Conservation (phyloP, 495 filamentous ascomycete species). For the Bombardia bombarda region DNA sequence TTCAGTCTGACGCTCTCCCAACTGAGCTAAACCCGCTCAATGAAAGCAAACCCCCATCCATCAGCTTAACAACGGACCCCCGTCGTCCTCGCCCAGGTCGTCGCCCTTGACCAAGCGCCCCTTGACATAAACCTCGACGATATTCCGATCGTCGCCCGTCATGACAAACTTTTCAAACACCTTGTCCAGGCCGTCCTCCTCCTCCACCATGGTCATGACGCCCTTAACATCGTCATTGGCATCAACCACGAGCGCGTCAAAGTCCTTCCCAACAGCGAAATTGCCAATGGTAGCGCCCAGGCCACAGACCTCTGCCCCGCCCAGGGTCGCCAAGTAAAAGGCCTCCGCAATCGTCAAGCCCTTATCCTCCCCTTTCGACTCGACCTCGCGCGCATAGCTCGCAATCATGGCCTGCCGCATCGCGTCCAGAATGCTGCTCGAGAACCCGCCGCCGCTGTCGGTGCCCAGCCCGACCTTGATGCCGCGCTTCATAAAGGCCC, state of each 20-base stretch:
- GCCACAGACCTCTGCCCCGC: conserved; percentile 54
- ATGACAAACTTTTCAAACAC: conserved; percentile 60
- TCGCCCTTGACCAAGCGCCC: conserved; percentile 39
- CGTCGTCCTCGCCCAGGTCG: no score
- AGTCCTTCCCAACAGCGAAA: conserved; percentile 54
- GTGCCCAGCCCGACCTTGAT: conserved; percentile 62
- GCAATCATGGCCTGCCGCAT: conserved; percentile 57
- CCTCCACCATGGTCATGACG: conserved; percentile 46
- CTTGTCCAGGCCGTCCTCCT: conserved; percentile 35
- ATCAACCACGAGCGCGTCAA: conserved; percentile 55
- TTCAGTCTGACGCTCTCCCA: no score
- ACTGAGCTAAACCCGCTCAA: no score
- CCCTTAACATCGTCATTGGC: conserved; percentile 30
- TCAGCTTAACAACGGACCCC: no score
- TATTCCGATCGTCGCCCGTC: conserved; percentile 60
- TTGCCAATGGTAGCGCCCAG: conserved; percentile 47
- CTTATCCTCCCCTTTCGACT: conserved; percentile 39
- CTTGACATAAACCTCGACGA: conserved; percentile 48
- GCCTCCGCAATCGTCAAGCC: conserved; percentile 44
- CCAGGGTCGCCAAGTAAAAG: conserved; percentile 56
- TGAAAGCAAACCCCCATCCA: no score
- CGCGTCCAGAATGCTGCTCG: conserved; percentile 48
- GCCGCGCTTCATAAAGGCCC: conserved; percentile 46
- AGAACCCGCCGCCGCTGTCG: conserved; percentile 59
- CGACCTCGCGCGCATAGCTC: conserved; percentile 44